Conservation (phyloP, 805 yeast species). For the Lipomyces starkeyi region DNA sequence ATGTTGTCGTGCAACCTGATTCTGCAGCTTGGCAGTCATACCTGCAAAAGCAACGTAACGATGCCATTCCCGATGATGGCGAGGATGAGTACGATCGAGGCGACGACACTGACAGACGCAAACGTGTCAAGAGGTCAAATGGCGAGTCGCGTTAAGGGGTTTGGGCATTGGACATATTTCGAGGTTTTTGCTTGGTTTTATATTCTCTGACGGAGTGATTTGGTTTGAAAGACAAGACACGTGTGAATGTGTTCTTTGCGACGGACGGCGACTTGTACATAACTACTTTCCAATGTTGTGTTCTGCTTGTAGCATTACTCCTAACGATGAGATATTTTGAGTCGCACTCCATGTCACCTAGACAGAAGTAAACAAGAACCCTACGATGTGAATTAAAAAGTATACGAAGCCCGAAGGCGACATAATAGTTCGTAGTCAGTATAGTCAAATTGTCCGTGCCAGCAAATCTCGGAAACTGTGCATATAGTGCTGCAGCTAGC, state of each 20-base stretch:
- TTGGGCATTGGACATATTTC: not conserved
- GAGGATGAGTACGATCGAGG: constrained; percentile 19
- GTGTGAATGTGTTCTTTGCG: not conserved
- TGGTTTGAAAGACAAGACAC: not conserved
- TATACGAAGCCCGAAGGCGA: too few species aligned
- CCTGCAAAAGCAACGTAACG: constrained; percentile 28
- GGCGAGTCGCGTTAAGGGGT: not conserved
- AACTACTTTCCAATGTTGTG: not conserved
- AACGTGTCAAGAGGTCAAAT: constrained; percentile 2
- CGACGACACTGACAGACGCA: constrained; percentile 11
- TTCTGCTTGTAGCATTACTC: too few species aligned
- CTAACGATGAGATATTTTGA: too few species aligned
- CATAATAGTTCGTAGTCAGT: too few species aligned
- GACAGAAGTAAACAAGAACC: too few species aligned
- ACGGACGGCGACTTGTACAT: not conserved
- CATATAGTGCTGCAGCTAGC: too few species aligned
- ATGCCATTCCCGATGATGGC: constrained; percentile 9
- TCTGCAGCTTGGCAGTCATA: constrained; percentile 46
- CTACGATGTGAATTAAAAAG: too few species aligned
- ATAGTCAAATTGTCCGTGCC: too few species aligned
- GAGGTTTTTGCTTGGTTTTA: not conserved
- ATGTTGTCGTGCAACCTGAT: constrained; percentile 95
- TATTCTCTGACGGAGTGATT: not conserved
- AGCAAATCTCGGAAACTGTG: too few species aligned
- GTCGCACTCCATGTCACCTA: too few species aligned